Base-by-base conservation (phyloP, 805 yeast genomes). In the Saccharomycopsis sp. region DNA sequence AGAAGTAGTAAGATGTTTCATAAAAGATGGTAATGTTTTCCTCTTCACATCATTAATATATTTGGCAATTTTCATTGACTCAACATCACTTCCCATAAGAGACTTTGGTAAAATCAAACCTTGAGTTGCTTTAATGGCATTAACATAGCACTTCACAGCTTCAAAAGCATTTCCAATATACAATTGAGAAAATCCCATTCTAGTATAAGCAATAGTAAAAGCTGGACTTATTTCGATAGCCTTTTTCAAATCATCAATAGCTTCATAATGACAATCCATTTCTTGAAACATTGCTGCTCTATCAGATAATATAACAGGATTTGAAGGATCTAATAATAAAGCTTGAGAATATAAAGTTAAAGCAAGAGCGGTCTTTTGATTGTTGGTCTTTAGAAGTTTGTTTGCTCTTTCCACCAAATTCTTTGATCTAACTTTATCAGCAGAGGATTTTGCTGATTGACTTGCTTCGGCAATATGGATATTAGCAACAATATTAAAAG, bases 361-460 rank as follows among this genome's bases (percentile, higher is more conserved):
- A 3, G 70, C 68, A 2, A 52, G 56, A 3, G 59, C 56, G n/a
- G n/a, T n/a, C n/a, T n/a, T n/a, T n/a, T n/a, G n/a, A 50, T 87
- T 75, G 53, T 69, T 76, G 38, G 66, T 65, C 17, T 94, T 86
- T 83, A 88, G 81, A 30, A 82, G 84, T 57, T 76, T 73, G 70
- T 92, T 92, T 46, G 97, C 98, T 57, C 82, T 83, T 23, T 75
- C 62, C 63, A 89, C 89, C 52, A 83, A 65, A 10, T 67, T 72
- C 53, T 87, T 95, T 14, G 96, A 96, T 51, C 72, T 67, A 40
- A 74, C 76, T 52, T 70, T 70, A 21, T 65, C 60, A 44, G 21
- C 72, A 81, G 15, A 67, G 65, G 43, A 66, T 76, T 31, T 61
- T 68, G 5, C 19, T 5, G 36, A 33, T 5, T 5, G 4, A 5